Conservation (phyloP, 129 eudicot species). For the Chrysanthemum seticuspe region DNA sequence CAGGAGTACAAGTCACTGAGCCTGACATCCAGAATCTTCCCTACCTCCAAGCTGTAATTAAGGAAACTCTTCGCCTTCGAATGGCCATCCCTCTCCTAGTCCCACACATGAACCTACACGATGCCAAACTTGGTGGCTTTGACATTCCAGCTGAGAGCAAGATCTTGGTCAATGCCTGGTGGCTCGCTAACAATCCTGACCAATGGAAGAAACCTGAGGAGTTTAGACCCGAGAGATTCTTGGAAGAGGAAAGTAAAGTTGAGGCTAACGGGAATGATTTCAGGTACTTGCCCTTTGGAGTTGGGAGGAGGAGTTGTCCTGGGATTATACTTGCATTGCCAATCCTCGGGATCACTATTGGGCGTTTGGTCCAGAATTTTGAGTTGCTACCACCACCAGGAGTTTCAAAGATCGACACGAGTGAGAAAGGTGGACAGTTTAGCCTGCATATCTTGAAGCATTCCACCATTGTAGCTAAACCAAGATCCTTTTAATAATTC, state of each 20-base stretch:
- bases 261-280: constrained; percentile 48
- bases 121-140: constrained; percentile 33
- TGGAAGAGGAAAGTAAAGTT: constrained; percentile 46
- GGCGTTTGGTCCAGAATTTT: constrained; percentile 43
- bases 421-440: constrained; percentile 48
- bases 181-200: constrained; percentile 44
- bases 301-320: constrained; percentile 50
- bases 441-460: constrained; percentile 44
- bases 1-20: constrained; percentile 39
- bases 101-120: constrained; percentile 41
- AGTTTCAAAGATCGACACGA: constrained; percentile 28
- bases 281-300: constrained; percentile 44
- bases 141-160: constrained; percentile 44
- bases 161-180: constrained; percentile 45
- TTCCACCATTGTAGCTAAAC: constrained; percentile 40
- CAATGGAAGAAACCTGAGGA: constrained; percentile 46
- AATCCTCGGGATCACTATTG: constrained; percentile 40
- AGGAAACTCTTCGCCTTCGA: constrained; percentile 41
- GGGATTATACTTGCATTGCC: constrained; percentile 45
- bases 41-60: constrained; percentile 44
- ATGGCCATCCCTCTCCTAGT: constrained; percentile 42
- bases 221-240: constrained; percentile 40
- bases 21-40: constrained; percentile 40
- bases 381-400: constrained; percentile 47
- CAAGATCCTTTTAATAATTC: constrained; percentile 28